Percentiles rank a stretch among this genome's conserved stretches.
Conservation (phyloP, 2,329 filamentous ascomycete genomes). For the Trichoderma pleuroti region DNA sequence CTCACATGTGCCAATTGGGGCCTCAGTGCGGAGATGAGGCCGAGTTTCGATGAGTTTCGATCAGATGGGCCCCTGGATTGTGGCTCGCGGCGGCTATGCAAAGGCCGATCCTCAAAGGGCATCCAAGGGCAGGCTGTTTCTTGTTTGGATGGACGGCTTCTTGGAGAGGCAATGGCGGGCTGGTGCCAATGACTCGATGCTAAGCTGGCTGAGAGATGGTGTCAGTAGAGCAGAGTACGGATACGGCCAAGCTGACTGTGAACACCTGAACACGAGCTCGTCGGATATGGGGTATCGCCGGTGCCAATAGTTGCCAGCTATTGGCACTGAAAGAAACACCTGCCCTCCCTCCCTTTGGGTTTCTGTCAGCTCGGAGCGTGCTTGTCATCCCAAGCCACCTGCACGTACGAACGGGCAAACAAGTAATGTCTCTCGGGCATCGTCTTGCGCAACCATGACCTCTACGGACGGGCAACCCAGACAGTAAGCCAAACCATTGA, state of each 20-base stretch:
- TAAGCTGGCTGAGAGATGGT: not conserved
- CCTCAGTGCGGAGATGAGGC: not conserved
- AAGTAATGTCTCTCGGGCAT: not conserved
- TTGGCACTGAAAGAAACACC: not conserved
- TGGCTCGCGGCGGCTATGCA: not conserved
- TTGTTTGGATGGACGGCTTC: not conserved
- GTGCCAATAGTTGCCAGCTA: not conserved
- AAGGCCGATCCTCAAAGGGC: not conserved
- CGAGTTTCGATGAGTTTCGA: not conserved
- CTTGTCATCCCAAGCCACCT: not conserved
- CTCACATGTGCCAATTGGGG: not conserved
- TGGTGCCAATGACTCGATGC: not conserved
- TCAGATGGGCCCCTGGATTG: not conserved
- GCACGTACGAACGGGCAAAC: not conserved
- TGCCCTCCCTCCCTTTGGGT: not conserved
- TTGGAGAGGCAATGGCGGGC: not conserved
- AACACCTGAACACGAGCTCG: not conserved
- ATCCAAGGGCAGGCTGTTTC: not conserved
- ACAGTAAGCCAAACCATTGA: not conserved
- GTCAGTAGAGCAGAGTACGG: not conserved
- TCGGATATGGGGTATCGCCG: not conserved
- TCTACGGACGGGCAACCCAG: not conserved
- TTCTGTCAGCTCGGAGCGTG: not conserved
- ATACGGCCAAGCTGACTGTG: not conserved
- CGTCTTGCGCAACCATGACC: not conserved